phyloP scores from a whole-genome alignment of 2,329 filamentous ascomycete genomes.

The Sclerotinia trifoliorum region DNA sequence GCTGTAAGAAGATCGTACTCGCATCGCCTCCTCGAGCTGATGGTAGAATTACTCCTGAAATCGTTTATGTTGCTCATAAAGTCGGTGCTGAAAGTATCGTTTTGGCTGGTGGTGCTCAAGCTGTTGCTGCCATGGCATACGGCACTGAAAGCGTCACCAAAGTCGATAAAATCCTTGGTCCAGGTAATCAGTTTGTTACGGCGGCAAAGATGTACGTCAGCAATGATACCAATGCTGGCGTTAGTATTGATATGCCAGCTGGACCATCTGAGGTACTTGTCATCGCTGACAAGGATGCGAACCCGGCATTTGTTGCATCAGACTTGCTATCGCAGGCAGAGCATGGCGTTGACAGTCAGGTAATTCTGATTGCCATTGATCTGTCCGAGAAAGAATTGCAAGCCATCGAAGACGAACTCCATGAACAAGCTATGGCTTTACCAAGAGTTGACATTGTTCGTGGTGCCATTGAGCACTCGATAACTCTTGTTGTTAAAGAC shows the following conservation, averaged over 20 bases:
- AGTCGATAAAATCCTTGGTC: slow-evolving; percentile 97
- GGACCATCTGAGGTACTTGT: slow-evolving; percentile 97
- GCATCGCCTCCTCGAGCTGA: slow-evolving; percentile 88
- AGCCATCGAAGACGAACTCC: slow-evolving; percentile 88
- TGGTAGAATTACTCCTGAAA: slow-evolving; percentile 90
- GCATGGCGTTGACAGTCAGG: slow-evolving; percentile 94
- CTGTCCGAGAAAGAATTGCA: slow-evolving; percentile 69
- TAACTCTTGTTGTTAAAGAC: slow-evolving; percentile 74
- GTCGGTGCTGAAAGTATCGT: slow-evolving; percentile 95
- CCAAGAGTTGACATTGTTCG: slow-evolving; percentile 91
- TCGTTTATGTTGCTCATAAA: slow-evolving; percentile 96
- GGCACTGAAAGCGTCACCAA: slow-evolving; percentile 92
- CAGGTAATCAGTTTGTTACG: slow-evolving; percentile 97
- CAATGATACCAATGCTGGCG: slow-evolving; percentile 93
- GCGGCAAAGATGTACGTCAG: slow-evolving; percentile 98
- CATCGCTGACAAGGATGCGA: slow-evolving; percentile 81
- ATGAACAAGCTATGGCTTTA: slow-evolving; percentile 80
- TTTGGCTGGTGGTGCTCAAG: slow-evolving; percentile 91
- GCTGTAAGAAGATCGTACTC: slow-evolving; percentile 91
- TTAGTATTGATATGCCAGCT: slow-evolving; percentile 97
- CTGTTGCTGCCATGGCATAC: slow-evolving; percentile 94
- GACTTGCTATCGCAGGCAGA: slow-evolving; percentile 95
- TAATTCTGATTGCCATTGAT: slow-evolving; percentile 83
- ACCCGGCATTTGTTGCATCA: slow-evolving; percentile 92
- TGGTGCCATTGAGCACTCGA: slow-evolving; percentile 85